Evolutionary conservation across 2,329 filamentous ascomycete species (phyloP), one percentile per base, ranked within the genome.

Genomic region (Fusarium cicatricum): DNA sequence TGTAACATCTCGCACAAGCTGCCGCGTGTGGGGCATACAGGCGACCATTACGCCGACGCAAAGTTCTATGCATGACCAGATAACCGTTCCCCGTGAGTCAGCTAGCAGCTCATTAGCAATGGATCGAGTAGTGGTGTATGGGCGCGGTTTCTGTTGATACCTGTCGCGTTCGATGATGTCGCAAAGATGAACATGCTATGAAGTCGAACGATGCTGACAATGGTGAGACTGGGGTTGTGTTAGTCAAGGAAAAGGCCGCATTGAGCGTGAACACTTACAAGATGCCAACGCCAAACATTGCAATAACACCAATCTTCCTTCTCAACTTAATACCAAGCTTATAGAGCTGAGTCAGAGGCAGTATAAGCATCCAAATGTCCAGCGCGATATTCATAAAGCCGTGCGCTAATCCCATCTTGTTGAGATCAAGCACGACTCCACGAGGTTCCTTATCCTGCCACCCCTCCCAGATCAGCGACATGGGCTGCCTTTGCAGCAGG

Each of bases 271-370:
- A n/a, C n/a, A 31, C 53, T 45, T 3, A 62, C 59, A 62, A 62
- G 3, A 62, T 28, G 5, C 59, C 58, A 33, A 56, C 55, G 2
- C 59, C 55, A 0, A 62, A 62, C 58, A 62, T 62, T 11, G 54
- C 55, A 5, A 62, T 47, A 2, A 59, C 59, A 1, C 45, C 54
- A 7, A 62, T 15, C 7, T 62, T 62, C 31, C 59, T 62, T 0
- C 19, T 62, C 1, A 58, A 1, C 6, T 62, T 55, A 15, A 62
- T 2, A 0, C 59, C 59, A 6, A 62, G 14, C 1, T 45, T 33
- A 37, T 51, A 59, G 1, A 62, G 23, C 11, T 62, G 59, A 5
- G 44, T 48, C 3, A 62, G 23, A 1, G 59, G 59, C 3, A 62
- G 36, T 2, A 59, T 16, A 1, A 62, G 45, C 49, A 62, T 58